Conservation (phyloP, 164 flowering plant genomes). For the Pachysandra terminalis region DNA sequence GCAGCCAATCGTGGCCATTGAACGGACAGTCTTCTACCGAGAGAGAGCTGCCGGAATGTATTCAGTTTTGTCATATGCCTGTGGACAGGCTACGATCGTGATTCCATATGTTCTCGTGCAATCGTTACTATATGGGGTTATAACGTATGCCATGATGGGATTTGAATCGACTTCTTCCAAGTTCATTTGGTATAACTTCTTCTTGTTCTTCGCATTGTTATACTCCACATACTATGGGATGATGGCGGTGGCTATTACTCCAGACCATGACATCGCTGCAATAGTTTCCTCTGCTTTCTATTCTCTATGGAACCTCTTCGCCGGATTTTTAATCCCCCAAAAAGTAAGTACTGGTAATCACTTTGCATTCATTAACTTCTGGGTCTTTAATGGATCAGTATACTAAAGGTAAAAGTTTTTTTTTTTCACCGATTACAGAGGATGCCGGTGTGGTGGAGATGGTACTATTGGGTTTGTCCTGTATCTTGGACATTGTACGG, state of each 20-base stretch:
- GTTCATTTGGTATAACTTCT: conserved; percentile 50
- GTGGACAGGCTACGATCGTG: conserved; percentile 37
- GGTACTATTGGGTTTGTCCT: conserved; percentile 41
- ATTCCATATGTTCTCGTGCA: conserved; percentile 40
- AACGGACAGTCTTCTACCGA: conserved; percentile 38
- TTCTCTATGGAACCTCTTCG: conserved; percentile 41
- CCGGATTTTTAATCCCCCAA: conserved; percentile 35
- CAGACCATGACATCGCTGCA: conserved; percentile 39
- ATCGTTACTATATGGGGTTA: conserved; percentile 28
- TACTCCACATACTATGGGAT: conserved; percentile 59
- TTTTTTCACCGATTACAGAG: conserved; percentile 21
- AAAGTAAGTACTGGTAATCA: conserved; percentile 1
- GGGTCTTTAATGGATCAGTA: background rate
- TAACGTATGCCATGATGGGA: conserved; percentile 58
- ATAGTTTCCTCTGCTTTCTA: conserved; percentile 26
- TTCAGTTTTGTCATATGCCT: conserved; percentile 31
- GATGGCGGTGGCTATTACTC: conserved; percentile 56
- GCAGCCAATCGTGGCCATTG: conserved; percentile 35
- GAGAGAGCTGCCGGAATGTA: conserved; percentile 48
- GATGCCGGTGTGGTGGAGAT: conserved; percentile 46
- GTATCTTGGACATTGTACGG: conserved; percentile 45
- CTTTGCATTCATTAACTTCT: background rate
- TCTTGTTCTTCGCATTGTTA: conserved; percentile 43
- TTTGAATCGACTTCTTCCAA: conserved; percentile 47
- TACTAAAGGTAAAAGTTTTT: background rate